Conservation (phyloP, 139 green algal genomes). For the Tetratostichococcus sp. region DNA sequence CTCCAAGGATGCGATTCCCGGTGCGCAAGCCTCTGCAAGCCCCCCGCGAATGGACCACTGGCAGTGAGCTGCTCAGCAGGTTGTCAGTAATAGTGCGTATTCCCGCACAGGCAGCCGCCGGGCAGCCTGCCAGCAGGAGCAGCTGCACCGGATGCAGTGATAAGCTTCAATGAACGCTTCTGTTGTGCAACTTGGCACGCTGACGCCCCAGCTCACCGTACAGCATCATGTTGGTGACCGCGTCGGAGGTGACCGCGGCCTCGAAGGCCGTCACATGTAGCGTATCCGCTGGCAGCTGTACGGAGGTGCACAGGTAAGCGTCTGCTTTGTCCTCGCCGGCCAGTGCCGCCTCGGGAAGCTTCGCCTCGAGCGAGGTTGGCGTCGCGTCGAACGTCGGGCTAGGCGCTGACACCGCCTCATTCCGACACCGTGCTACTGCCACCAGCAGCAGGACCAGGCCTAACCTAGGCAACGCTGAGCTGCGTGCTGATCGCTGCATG, state of each 20-base stretch:
- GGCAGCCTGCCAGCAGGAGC: no score
- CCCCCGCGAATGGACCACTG: no score
- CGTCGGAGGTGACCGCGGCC: slow-evolving; percentile 47
- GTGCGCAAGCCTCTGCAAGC: no score
- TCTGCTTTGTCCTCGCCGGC: slow-evolving; percentile 19
- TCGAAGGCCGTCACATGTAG: slow-evolving; percentile 64
- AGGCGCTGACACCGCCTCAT: neutral
- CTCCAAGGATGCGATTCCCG: no score
- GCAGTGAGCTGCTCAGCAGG: no score
- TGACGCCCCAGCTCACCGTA: no score
- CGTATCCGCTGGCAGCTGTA: slow-evolving; percentile 40
- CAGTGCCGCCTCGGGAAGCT: slow-evolving; percentile 20
- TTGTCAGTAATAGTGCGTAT: no score
- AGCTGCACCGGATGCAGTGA: no score
- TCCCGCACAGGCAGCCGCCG: no score
- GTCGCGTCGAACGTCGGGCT: neutral
- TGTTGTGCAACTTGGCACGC: no score
- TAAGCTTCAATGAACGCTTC: no score
- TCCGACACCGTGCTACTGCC: neutral
- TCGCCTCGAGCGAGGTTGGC: neutral
- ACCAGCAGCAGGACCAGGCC: neutral
- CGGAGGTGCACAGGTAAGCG: slow-evolving; percentile 59
- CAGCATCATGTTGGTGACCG: slow-evolving; percentile 89
- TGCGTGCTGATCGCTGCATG: neutral
- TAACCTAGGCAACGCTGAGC: neutral